phyloP scores from a whole-genome alignment of 1,284 basidiomycete genomes.

The Papiliotrema nemorosa region DNA sequence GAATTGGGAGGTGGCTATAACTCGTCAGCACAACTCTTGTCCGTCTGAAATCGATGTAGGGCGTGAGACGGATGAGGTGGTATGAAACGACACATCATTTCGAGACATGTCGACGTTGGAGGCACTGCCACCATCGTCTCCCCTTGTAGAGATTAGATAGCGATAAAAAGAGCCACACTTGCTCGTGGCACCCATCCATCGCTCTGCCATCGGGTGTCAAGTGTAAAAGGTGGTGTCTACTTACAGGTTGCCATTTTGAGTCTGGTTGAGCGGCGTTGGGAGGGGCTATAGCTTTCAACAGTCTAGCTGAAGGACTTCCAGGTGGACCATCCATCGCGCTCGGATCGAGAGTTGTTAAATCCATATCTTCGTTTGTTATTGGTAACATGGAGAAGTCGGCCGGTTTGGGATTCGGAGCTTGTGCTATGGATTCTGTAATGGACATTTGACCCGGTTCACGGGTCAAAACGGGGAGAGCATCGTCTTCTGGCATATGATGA shows the following conservation, averaged over 20 bases:
- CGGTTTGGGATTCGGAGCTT: constrained; percentile 39
- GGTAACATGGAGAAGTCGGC: constrained; percentile 36
- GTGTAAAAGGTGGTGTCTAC: constrained; percentile 9
- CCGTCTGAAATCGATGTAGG: not conserved
- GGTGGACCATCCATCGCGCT: constrained; percentile 30
- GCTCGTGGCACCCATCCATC: not conserved
- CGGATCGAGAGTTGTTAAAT: constrained; percentile 26
- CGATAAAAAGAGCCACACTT: not conserved
- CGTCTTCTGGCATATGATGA: no score
- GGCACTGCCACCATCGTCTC: constrained; percentile 19
- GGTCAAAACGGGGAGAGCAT: no score
- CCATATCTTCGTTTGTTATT: constrained; percentile 29
- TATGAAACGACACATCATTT: no score
- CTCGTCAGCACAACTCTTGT: constrained; percentile 6
- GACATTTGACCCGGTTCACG: constrained; percentile 25
- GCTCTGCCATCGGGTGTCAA: no score
- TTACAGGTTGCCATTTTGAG: constrained; percentile 41
- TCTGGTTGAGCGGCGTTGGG: constrained; percentile 39
- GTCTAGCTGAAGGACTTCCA: constrained; percentile 40
- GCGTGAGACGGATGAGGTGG: not conserved
- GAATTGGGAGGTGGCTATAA: constrained; percentile 46
- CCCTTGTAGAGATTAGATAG: constrained; percentile 6
- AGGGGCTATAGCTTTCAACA: constrained; percentile 43
- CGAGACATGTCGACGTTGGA: no score
- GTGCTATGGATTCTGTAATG: constrained; percentile 40